These are phyloP conservation scores for Coemansia sp. DNA, from an alignment of 192 early-diverging fungal genomes.

Conservation along the genomic window DNA sequence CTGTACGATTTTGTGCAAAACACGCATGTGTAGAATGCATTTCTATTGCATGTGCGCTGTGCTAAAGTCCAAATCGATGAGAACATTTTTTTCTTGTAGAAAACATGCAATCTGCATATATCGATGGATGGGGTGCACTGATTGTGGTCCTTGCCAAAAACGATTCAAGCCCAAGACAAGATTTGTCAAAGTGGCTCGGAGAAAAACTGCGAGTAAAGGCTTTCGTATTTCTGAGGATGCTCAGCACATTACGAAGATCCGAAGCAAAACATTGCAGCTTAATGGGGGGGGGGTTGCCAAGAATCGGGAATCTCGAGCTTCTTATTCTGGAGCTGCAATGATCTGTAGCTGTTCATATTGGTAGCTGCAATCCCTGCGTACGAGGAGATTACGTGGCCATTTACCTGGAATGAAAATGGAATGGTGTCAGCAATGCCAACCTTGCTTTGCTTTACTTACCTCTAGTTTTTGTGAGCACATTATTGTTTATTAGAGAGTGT, in stretches of 20 bases:
- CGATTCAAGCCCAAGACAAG: not conserved
- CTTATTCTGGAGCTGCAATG: not conserved
- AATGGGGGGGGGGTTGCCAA: no score
- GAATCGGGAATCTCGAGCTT: not conserved
- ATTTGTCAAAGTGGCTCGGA: not conserved
- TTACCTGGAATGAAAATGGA: no score
- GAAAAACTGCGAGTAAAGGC: not conserved
- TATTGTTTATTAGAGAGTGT: not conserved
- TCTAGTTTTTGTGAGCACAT: not conserved
- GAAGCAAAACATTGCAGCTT: no score
- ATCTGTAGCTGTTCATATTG: not conserved
- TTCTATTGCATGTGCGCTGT: not conserved
- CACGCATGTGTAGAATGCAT: not conserved
- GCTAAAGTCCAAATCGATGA: slow-evolving; percentile 1
- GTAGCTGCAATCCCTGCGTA: not conserved
- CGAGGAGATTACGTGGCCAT: not conserved
- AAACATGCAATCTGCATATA: not conserved
- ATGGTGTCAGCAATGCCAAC: not conserved
- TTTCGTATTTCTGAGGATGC: no score
- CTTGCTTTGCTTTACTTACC: not conserved
- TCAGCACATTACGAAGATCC: no score
- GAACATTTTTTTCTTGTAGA: not conserved
- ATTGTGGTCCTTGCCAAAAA: not conserved
- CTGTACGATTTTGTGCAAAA: not conserved
- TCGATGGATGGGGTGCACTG: slow-evolving; percentile 2